Evolutionary conservation across 2,329 filamentous ascomycete species (phyloP).

Genomic region (Chaetomium strumarium): DNA sequence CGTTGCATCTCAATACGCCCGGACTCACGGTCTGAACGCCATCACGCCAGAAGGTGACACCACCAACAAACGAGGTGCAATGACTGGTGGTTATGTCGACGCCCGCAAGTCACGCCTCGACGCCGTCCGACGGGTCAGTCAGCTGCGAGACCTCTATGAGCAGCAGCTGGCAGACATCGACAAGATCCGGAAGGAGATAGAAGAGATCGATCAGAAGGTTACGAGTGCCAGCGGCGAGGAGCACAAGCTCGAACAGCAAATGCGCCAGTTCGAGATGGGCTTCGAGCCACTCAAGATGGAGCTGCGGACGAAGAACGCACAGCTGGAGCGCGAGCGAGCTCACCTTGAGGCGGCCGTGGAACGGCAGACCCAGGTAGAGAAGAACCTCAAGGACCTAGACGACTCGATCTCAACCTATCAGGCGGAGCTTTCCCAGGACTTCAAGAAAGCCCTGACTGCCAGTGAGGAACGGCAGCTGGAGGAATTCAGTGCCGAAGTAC

Average conservation of each 20-base stretch:
- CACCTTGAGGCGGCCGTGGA: conserved; percentile 64
- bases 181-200: conserved; percentile 64
- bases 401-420: conserved; percentile 73
- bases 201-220: conserved; percentile 80
- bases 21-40: conserved; percentile 84
- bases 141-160: conserved; percentile 71
- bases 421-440: conserved; percentile 74
- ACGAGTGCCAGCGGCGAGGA: conserved; percentile 79
- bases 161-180: conserved; percentile 55
- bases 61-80: conserved; percentile 88
- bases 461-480: conserved; percentile 82
- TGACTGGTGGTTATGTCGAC: conserved; percentile 93
- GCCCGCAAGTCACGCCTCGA: conserved; percentile 80
- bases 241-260: conserved; percentile 74
- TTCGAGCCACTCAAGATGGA: conserved; percentile 76
- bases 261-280: conserved; percentile 71
- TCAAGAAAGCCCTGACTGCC: conserved; percentile 80
- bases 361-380: conserved; percentile 63
- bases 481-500: conserved; percentile 59
- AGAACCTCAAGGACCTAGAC: conserved; percentile 67
- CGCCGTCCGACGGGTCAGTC: conserved; percentile 68
- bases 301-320: conserved; percentile 65
- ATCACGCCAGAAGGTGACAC: conserved; percentile 94
- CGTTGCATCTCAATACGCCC: conserved; percentile 82
- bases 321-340: conserved; percentile 66